Evolutionary conservation across 352 stramenopile species (phyloP).

Genomic region (Pythium aphanidermatum): DNA sequence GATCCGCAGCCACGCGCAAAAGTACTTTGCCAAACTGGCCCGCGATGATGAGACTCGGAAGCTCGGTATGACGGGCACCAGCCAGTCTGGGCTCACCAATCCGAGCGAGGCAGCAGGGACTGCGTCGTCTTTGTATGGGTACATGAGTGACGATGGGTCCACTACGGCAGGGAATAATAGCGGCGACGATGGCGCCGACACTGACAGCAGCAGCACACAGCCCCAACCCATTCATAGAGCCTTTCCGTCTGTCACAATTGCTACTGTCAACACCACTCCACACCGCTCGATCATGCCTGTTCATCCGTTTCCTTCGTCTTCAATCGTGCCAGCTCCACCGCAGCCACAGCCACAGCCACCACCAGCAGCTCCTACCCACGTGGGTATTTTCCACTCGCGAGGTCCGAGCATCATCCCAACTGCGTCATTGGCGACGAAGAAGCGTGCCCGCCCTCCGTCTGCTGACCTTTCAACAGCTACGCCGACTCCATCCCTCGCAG

Average conservation of each 20-base stretch:
- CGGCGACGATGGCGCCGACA: slow-evolving; percentile 34
- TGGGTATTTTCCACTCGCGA: not conserved
- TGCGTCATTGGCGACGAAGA: slow-evolving; percentile 3
- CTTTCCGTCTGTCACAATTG: not conserved
- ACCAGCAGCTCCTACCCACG: not conserved
- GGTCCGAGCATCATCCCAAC: not conserved
- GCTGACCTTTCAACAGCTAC: not conserved
- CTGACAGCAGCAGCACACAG: not conserved
- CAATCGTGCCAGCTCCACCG: not conserved
- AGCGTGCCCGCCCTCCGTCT: not conserved
- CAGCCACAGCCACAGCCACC: not conserved
- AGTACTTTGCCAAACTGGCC: slow-evolving; percentile 85
- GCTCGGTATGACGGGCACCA: slow-evolving; percentile 21
- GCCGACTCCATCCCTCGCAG: not conserved
- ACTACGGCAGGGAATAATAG: slow-evolving; percentile 37
- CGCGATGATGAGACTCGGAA: slow-evolving; percentile 69
- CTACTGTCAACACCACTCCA: not conserved
- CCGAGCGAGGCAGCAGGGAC: slow-evolving; percentile 1
- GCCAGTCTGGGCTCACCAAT: not conserved
- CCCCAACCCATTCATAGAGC: too few species aligned
- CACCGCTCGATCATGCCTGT: slow-evolving; percentile 11
- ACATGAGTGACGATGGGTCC: slow-evolving; percentile 64
- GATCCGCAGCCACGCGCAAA: slow-evolving; percentile 81
- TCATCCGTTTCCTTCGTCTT: slow-evolving; percentile 15
- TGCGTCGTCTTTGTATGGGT: slow-evolving; percentile 20